Evolutionary conservation across 2,329 filamentous ascomycete species (phyloP), one percentile per base, ranked within the genome.

Genomic region (Camptophora hylomeconis): DNA sequence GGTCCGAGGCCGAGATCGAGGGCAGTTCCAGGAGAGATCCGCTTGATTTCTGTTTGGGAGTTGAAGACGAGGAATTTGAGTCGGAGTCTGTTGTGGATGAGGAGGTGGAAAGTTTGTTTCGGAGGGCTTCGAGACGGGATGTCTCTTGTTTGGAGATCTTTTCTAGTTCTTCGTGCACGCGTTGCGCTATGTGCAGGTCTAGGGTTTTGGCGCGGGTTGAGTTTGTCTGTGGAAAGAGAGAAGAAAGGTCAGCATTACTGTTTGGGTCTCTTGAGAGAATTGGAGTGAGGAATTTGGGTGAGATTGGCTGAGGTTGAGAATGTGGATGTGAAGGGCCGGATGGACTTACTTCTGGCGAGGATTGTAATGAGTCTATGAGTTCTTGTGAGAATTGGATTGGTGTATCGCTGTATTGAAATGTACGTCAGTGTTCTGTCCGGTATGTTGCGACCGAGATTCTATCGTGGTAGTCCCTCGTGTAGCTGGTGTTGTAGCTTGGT

Each of bases 171-270:
- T 74, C 67, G 47, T 78, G 73, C 37, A 94, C 82, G 56, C 87
- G 86, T 51, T 72, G 63, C 63, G 94, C 86, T 55, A 93, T 76
- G 47, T 87, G 78, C 40, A 89, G 73, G 61, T 95, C 87, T 54
- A 83, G 63, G 49, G 76, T 66, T 59, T 81, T 81, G 47, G 78
- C 69, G 52, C 87, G 84, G 41, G 83, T 86, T 36, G 76, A 74
- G 61, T 95, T 86, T 58, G 80, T 87, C 87, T 95, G 52, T 35
- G 17, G 28, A n/a, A 15, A n/a, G n/a, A n/a, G 14, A 26, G 17
- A 30, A 19, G 10, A 2, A n/a, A 8, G 12, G 32, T 35, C 14
- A 33, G 34, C 16, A 36, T 28, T 13, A 13, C 5, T 17, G 2
- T 16, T 24, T 15, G n/a, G 23, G 17, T 18, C 17, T 17, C 9